Evolutionary conservation across 306 rosid genomes (phyloP).

Genomic region (Malus orientalis): DNA sequence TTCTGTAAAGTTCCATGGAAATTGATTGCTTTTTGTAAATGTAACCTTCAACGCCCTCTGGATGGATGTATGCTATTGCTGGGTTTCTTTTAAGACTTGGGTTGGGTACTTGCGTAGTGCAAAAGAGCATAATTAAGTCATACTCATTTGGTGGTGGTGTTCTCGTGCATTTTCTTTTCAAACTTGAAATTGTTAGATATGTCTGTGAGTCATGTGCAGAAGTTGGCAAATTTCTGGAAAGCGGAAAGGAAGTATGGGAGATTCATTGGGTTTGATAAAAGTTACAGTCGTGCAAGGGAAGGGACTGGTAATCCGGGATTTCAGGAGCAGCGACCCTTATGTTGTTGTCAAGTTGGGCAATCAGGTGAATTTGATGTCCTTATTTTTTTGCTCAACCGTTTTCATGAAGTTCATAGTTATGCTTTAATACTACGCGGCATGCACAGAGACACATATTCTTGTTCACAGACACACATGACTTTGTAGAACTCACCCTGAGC

Average conservation of each 20-base stretch:
- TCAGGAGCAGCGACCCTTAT: slow-evolving; percentile 95
- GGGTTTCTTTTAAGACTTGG: neutral
- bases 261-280: slow-evolving; percentile 59
- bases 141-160: neutral
- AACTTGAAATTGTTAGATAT: neutral
- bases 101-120: neutral
- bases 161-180: neutral
- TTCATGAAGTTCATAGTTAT: neutral
- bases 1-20: neutral
- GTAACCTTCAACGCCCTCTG: neutral
- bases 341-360: slow-evolving; percentile 82
- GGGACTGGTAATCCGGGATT: slow-evolving; percentile 83
- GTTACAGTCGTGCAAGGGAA: slow-evolving; percentile 75
- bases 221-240: slow-evolving; percentile 1
- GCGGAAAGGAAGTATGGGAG: slow-evolving; percentile 40
- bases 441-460: neutral
- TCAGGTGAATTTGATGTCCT: slow-evolving; percentile 43
- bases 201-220: slow-evolving; percentile 4
- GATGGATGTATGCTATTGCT: neutral
- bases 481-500: neutral
- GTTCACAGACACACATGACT: neutral
- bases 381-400: neutral
- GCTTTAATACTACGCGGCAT: neutral
- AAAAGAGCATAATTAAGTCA: neutral
- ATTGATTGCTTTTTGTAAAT: neutral